Base-by-base conservation (phyloP, 2,329 filamentous ascomycete species). In the Tolypocladium ovalisporum region DNA sequence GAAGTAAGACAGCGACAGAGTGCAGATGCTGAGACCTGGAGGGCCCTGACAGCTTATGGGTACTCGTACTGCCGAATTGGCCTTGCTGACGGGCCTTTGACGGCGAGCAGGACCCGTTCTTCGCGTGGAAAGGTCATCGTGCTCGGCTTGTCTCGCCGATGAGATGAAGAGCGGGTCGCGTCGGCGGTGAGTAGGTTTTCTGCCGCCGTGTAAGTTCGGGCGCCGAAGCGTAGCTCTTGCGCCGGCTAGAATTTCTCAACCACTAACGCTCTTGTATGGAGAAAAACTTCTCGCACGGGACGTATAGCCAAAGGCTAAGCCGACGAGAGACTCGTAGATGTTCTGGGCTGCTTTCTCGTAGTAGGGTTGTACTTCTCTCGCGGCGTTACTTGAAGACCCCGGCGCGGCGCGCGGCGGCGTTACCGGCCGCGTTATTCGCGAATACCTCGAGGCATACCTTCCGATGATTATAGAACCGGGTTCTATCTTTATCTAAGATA, bases 401-500 rank as follows among this genome's bases (percentile, higher is more conserved):
- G 34, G 58, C 5, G 54, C 40, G 1, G n/a, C 29, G 1, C 36
- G 49, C n/a, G 42, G 56, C 32, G 51, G 60, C 54, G 42, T 60
- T 58, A 57, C 52, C 17, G 53, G 44, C 12, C 57, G 47, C 22
- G 12, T 24, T 39, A 57, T 60, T n/a, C 54, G 57, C 19, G 51
- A 35, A 36, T 58, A 39, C 57, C 52, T 62, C 24, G 4, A 59
- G 39, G 53, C 56, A 19, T 7, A 59, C 24, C 54, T 62, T 8
- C 55, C 44, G 39, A 60, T 47, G 36, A 62, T 62, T 55, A 15
- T 27, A 39, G 54, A 59, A 40, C 55, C 57, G 15, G 47, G 58
- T 42, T 51, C 34, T 44, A 54, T 55, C 19, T 58, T 60, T 24
- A 39, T 52, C 7, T 15, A 62, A 58, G 55, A 62, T 62, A 62